Evolutionary conservation across 305 asterid species (phyloP), one percentile per base, ranked within the genome.

Genomic region (Fraxinus paxiana): DNA sequence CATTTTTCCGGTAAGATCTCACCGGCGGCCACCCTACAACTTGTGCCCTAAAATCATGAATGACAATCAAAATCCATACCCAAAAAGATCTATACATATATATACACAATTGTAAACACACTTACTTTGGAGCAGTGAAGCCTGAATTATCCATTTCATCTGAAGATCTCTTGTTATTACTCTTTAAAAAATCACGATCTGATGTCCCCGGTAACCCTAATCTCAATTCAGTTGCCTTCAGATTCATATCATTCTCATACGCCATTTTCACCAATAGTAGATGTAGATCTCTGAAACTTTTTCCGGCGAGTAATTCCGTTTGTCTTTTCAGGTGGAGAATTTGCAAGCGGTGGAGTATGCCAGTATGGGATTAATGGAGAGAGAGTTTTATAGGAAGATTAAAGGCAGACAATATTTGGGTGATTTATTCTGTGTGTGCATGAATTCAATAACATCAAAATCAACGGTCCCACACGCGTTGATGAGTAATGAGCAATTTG

Each of bases 1-100:
- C 79, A 33, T 90, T 92, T 79, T 90, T 92, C 69, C 93, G 81
- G 86, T 85, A 91, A 8, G 90, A 88, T 48, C 92, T 33, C 20
- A 92, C 91, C 80, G 97, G 97, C 26, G 97, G 97, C 97, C 97
- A 92, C 0, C 97, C 97, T 9, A 91, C 90, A 6, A 91, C 92
- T 81, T 91, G 97, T 83, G 89, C 86, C 84, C 92, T 92, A 84
- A 63, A 85, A 75, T 70, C n/a, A 2, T 20, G 59, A 5, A 12
- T 13, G 38, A 35, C 6, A 31, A 5, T 63, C 33, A 63, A 3
- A 63, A 63, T 63, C 34, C 15, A 10, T 26, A 22, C 15, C 13
- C 33, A 0, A 3, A 63, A 9, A 35, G n/a, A 22, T 22, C 34
- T 63, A 63, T 24, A 6, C 72, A 54, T 1, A n/a, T 5, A 54